Conservation (phyloP, 768 basidiomycete species). For the Lepiota brunneoincarnata region DNA sequence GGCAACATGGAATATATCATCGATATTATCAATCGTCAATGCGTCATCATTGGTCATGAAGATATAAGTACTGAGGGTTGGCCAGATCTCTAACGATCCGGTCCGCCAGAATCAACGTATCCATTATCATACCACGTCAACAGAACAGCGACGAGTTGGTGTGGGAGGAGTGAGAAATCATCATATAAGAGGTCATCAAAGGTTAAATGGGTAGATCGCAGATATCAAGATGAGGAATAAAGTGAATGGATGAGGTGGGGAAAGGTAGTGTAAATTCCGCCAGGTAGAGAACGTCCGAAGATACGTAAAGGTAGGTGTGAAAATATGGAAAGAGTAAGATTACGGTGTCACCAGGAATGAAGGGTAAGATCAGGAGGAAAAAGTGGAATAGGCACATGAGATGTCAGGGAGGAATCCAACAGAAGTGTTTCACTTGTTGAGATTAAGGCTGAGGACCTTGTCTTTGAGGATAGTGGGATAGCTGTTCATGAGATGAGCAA, state of each 20-base stretch:
- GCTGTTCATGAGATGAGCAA: constrained; percentile 86
- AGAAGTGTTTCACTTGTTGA: constrained; percentile 24
- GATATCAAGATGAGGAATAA: too few relatives aligned
- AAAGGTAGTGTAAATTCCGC: background rate
- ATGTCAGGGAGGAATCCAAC: background rate
- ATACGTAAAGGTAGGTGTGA: too few relatives aligned
- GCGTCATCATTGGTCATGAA: too few relatives aligned
- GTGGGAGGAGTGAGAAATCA: constrained; percentile 5
- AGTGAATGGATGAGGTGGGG: background rate
- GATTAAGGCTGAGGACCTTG: constrained; percentile 47
- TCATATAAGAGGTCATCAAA: constrained; percentile 22
- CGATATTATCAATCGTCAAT: too few relatives aligned
- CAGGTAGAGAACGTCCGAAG: background rate
- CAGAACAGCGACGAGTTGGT: background rate
- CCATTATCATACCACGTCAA: background rate
- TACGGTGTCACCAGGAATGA: too few relatives aligned
- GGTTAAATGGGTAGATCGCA: background rate
- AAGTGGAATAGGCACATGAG: constrained; percentile 7
- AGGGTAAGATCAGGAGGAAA: background rate
- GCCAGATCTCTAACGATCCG: too few relatives aligned
- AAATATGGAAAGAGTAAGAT: too few relatives aligned
- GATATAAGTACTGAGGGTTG: too few relatives aligned
- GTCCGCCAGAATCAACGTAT: too few relatives aligned
- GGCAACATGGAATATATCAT: too few relatives aligned
- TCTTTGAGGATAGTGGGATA: constrained; percentile 82